Conservation (phyloP, 192 early-diverging fungal species). For the Coemansia sp. region DNA sequence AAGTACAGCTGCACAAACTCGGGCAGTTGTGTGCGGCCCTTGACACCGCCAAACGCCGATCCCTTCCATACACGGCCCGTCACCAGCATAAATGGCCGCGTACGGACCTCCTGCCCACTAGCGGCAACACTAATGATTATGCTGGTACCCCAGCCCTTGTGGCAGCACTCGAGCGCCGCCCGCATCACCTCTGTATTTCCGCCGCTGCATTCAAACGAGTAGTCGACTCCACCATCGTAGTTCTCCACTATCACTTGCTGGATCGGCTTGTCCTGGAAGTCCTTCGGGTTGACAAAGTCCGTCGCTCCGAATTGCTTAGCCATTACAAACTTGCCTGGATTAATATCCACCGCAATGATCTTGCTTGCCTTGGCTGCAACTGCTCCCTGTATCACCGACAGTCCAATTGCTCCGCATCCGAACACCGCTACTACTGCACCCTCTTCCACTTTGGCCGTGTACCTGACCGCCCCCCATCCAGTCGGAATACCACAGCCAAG, state of each 20-base stretch:
- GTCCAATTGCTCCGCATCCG: constrained; percentile 92
- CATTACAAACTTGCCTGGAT: constrained; percentile 82
- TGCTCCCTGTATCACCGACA: constrained; percentile 87
- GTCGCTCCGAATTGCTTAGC: constrained; percentile 80
- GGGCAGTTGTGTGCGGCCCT: constrained; percentile 89
- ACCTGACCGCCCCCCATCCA: constrained; percentile 92
- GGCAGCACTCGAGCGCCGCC: constrained; percentile 88
- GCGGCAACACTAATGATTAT: constrained; percentile 91
- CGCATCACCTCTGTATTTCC: constrained; percentile 91
- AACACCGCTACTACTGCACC: constrained; percentile 84
- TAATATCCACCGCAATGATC: constrained; percentile 91
- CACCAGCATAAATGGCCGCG: constrained; percentile 95
- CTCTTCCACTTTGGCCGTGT: constrained; percentile 86
- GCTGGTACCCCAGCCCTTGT: constrained; percentile 91
- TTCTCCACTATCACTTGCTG: constrained; percentile 83
- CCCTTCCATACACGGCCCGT: constrained; percentile 97
- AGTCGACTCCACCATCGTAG: constrained; percentile 95
- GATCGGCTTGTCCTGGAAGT: constrained; percentile 71
- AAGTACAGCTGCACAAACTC: constrained; percentile 85
- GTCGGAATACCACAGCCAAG: constrained; percentile 97
- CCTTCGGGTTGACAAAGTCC: constrained; percentile 86
- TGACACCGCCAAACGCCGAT: constrained; percentile 95
- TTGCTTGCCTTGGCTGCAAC: constrained; percentile 61
- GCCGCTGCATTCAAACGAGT: constrained; percentile 95
- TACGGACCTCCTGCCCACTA: constrained; percentile 87